Base-by-base conservation (phyloP, 2,329 filamentous ascomycete species). In the Cercospora sp. region DNA sequence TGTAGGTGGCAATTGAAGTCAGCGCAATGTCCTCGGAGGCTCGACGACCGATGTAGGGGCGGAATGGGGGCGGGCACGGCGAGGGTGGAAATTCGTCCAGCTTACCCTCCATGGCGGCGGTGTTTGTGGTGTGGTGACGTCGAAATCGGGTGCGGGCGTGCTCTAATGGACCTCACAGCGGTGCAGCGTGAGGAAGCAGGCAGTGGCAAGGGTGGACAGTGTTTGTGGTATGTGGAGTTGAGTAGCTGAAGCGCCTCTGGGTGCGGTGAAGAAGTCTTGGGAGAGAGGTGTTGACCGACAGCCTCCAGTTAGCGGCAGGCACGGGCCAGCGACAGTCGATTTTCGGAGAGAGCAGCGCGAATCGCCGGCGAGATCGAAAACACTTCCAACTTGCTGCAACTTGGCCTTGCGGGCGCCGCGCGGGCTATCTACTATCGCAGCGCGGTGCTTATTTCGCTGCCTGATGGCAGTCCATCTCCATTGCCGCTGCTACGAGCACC, bases 1-100 rank as follows among this genome's bases (percentile, higher is more conserved):
- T 98, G 82, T 85, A 64, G 1, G 66, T 55, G 65, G 66, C 60
- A 71, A 40, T 28, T 66, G 34, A 58, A 69, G 72, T 77, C 70
- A 76, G 76, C 70, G 51, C 59, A 65, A 60, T 67, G 67, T 49
- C 34, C 37, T 51, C 21, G 49, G 30, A 26, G 55, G 30, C 37
- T 63, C 61, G 30, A 65, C 67, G 61, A 69, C 30, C 67, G 40
- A 45, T 40, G 40, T 32, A 57, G 59, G 69, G 53, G 66, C 32
- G 66, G 65, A 68, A 69, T 67, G 69, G 63, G 65, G 28, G 28
- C 45, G 62, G 28, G 55, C 55, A 58, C 66, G 72, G 66, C 71
- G 69, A 66, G 67, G 63, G 49, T 63, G 62, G 67, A 66, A 70
- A 71, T 60, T 69, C 66, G 55, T 62, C 63, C 63, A 69, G 67